Base-by-base conservation (phyloP, 2,329 filamentous ascomycete genomes). In the Scedosporium boydii region DNA sequence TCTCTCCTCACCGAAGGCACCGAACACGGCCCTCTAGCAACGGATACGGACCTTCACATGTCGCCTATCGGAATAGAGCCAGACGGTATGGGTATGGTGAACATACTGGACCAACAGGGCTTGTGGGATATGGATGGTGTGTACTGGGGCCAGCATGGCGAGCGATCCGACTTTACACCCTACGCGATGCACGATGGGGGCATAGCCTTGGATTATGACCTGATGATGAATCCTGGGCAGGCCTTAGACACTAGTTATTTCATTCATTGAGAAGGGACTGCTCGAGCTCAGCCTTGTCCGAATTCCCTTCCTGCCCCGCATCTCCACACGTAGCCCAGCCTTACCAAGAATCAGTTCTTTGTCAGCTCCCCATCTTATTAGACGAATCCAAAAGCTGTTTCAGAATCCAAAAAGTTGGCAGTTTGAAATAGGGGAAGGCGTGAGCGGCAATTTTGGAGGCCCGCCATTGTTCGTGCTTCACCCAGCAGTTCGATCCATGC, bases 51-150 rank as follows among this genome's bases (percentile, higher is more conserved):
- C 34, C 69, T 82, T 62, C 77, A 80, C 70, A 80, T 81, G 76
- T 79, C 76, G 21, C 79, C 79, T 56, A 81, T 82, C 65, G 79
- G 78, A 4, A 73, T 83, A 16, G 80, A 82, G 65, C 74, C 79
- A 60, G 77, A 79, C 68, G 76, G 79, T 59, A 69, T 80, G 63
- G 78, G 79, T 65, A 80, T 82, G 72, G 79, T 83, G 76, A 74
- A 76, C 65, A 75, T 83, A 69, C 72, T 83, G 27, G 80, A 83
- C 67, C 79, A 83, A 68, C 77, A 81, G 53, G 79, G 79, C 7
- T 72, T 83, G 10, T 83, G 81, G 80, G 81, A 84, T 68, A 71
- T 83, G 7, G 81, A 84, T 66, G 81, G 80, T 64, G 82, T 83
- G 80, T 76, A 78, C 67, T 84, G 81, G 82, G 74, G 76, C 46